phyloP scores from a whole-genome alignment of 768 basidiomycete genomes.

The Cyathus striatus region DNA sequence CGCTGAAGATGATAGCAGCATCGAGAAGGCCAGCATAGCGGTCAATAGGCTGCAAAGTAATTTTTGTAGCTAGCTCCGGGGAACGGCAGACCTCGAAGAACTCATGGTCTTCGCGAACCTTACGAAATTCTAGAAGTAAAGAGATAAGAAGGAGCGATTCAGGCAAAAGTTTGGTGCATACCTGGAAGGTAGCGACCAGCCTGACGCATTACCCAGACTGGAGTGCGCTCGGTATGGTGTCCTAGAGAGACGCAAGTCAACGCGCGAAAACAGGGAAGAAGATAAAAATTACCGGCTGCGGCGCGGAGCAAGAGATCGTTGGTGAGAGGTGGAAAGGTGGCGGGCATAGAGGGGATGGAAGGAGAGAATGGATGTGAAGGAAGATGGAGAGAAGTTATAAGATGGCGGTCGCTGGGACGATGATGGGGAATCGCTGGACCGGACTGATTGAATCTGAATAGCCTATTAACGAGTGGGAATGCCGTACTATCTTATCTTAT shows the following conservation, averaged over 20 bases:
- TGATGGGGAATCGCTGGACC: too few relatives aligned
- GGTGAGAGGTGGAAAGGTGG: conserved; percentile 64
- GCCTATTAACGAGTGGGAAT: too few relatives aligned
- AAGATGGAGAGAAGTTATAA: not conserved
- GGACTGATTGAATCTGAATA: too few relatives aligned
- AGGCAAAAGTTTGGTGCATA: conserved; percentile 16
- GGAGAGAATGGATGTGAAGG: conserved; percentile 6
- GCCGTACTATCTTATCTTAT: conserved; percentile 12
- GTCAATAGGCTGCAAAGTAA: conserved; percentile 92
- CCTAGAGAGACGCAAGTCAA: conserved; percentile 32
- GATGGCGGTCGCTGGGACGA: too few relatives aligned
- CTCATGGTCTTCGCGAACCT: conserved; percentile 78
- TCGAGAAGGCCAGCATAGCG: conserved; percentile 85
- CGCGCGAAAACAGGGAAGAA: not conserved
- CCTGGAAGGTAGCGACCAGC: conserved; percentile 95
- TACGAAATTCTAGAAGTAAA: conserved; percentile 86
- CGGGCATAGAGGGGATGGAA: conserved; percentile 25
- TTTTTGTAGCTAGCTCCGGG: conserved; percentile 80
- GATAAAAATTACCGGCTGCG: conserved; percentile 57
- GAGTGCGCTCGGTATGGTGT: conserved; percentile 83
- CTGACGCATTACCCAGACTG: conserved; percentile 99
- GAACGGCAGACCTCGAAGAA: conserved; percentile 96
- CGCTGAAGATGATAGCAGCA: conserved; percentile 96
- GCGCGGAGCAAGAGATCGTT: conserved; percentile 91
- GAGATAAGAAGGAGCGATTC: not conserved